Evolutionary conservation across 2,329 filamentous ascomycete species (phyloP).

Genomic region (Zarea fungicola): DNA sequence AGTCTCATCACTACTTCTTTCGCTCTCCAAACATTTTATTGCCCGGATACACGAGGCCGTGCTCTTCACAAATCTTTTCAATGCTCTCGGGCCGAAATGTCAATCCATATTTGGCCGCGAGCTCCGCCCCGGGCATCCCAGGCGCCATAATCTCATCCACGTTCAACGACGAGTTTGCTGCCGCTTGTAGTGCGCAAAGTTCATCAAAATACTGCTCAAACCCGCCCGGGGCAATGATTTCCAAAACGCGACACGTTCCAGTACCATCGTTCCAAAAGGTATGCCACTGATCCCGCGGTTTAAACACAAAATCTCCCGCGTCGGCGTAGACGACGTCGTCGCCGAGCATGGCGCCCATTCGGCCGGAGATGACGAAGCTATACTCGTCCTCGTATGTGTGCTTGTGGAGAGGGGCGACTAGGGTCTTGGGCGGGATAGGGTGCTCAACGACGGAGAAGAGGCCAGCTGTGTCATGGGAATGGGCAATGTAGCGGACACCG

Average conservation of each 20-base stretch:
- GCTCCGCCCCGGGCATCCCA: background rate
- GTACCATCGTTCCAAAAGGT: background rate
- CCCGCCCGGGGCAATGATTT: background rate
- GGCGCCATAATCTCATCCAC: background rate
- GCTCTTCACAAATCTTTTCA: background rate
- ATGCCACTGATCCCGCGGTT: background rate
- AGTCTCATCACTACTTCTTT: no score
- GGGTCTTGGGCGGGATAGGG: background rate
- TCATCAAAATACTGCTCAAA: background rate
- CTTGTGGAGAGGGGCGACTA: background rate
- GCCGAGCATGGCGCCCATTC: background rate
- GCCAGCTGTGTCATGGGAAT: background rate
- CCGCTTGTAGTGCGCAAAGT: background rate
- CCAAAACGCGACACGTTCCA: background rate
- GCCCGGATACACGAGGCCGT: background rate
- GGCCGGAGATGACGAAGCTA: background rate
- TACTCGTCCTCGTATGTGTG: background rate
- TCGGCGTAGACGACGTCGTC: background rate
- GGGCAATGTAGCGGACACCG: background rate
- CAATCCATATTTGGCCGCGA: background rate
- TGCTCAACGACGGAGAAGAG: background rate
- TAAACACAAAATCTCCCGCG: background rate
- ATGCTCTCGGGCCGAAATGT: background rate
- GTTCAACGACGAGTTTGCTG: background rate
- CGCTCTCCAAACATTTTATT: background rate